These are phyloP conservation scores for Mucor lusitanicus DNA, from an alignment of 371 early-diverging fungal genomes.

Conservation along the genomic window DNA sequence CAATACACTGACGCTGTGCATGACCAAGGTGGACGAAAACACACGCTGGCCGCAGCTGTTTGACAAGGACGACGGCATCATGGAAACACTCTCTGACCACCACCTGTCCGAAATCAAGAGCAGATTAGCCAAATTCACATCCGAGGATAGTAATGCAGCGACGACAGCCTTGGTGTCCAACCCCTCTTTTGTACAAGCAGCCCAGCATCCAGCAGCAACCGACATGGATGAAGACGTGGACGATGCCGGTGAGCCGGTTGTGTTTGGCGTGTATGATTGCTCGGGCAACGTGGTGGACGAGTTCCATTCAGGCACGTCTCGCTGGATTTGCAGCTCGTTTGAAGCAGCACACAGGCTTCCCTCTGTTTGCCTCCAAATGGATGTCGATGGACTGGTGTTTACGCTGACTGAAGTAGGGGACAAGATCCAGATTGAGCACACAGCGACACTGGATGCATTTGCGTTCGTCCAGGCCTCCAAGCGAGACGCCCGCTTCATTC, in stretches of 20 bases:
- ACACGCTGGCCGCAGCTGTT: constrained; percentile 82
- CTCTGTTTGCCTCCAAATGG: constrained; percentile 65
- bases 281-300: constrained; percentile 36
- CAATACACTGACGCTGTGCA: constrained; percentile 62
- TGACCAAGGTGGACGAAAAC: constrained; percentile 62
- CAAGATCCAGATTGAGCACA: constrained; percentile 40
- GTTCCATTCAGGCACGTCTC: constrained; percentile 40
- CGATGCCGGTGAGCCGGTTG: constrained; percentile 56
- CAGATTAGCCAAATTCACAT: constrained; percentile 63
- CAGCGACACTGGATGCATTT: constrained; percentile 70
- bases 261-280: constrained; percentile 46
- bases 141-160: constrained; percentile 4
- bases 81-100: constrained; percentile 72
- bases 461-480: constrained; percentile 65
- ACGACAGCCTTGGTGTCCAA: not conserved
- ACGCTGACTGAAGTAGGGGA: constrained; percentile 26
- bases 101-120: constrained; percentile 64
- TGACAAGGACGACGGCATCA: constrained; percentile 68
- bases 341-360: constrained; percentile 27
- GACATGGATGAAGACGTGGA: constrained; percentile 75
- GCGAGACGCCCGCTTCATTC: constrained; percentile 20
- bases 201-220: constrained; percentile 56
- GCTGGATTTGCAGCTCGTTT: constrained; percentile 60
- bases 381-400: constrained; percentile 78
- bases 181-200: constrained; percentile 10